A percentile compares a stretch with the other conserved stretches of the same genome.
Evolutionary conservation across 2,329 filamentous ascomycete genomes (phyloP).

Genomic region (Xylariales sp.): DNA sequence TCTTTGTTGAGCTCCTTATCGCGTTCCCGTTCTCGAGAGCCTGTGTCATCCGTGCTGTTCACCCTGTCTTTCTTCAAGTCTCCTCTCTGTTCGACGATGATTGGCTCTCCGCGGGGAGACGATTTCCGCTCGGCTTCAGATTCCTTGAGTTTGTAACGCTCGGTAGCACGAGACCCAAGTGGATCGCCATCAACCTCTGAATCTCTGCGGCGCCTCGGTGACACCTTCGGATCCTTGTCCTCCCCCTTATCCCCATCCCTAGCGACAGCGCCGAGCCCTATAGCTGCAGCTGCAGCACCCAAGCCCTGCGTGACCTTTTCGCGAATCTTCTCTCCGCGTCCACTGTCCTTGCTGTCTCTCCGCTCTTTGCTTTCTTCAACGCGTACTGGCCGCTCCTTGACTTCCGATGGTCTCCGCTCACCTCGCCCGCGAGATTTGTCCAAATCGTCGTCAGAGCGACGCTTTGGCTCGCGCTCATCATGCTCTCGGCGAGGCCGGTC

Average conservation of each 20-base stretch:
- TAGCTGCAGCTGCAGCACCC: conserved; percentile 42
- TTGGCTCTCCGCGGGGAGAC: conserved; percentile 16
- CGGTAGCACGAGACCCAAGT: conserved; percentile 16
- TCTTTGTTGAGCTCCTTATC: conserved; percentile 11
- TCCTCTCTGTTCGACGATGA: conserved; percentile 18
- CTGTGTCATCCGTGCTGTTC: conserved; percentile 12
- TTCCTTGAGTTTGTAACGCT: conserved; percentile 24
- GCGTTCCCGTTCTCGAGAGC: conserved; percentile 14
- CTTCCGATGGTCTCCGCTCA: conserved; percentile 15
- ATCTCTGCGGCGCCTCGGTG: conserved; percentile 21
- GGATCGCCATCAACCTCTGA: conserved; percentile 20
- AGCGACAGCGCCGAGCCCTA: conserved; percentile 34
- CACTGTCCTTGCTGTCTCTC: conserved; percentile 20
- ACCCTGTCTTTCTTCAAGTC: conserved; percentile 10
- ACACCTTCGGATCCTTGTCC: conserved; percentile 25
- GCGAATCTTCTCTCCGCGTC: no score
- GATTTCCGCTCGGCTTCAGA: conserved; percentile 17
- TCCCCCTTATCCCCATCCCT: conserved; percentile 39
- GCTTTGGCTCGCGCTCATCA: conserved; percentile 23
- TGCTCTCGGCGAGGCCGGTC: conserved; percentile 34
- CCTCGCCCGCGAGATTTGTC: conserved; percentile 18
- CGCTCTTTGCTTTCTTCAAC: conserved; percentile 21
- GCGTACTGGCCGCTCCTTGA: conserved; percentile 13
- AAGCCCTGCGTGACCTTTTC: conserved; percentile 46
- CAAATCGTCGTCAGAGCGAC: conserved; percentile 22